Base-by-base conservation (phyloP, 148 eudicot genomes). In the Camellia granthamiana region DNA sequence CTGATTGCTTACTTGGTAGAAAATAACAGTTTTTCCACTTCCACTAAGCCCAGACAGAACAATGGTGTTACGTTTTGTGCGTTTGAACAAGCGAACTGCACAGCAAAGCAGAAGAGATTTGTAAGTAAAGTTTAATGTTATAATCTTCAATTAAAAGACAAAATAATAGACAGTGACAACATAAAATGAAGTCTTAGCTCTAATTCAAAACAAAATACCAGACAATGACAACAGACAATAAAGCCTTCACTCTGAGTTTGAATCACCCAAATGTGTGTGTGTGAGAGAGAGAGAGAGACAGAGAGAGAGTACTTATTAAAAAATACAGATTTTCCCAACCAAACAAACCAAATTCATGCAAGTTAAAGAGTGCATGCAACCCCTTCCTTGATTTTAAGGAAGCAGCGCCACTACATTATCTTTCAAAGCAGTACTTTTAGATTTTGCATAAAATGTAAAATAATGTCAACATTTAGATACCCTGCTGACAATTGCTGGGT, bases 1-100 rank as follows among this genome's bases (percentile, higher is more conserved):
- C 3, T 4, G 15, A 76, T 64, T n/a, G 52, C 88, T 87, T 81
- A 95, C 98, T 91, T 91, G 97, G 82, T 92, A 91, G 80, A 88
- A 94, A 63, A 92, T 90, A 78, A 90, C 89, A 79, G 97, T 94
- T 78, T 94, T 94, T 43, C 98, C 95, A 81, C 98, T 87, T 80
- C 97, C 98, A 89, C 85, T 86, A 64, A 94, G 88, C 79, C 98
- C 98, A 81, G 92, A 89, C 74, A 94, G 87, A 63, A 94, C 90
- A 79, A 94, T 84, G 67, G 97, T 92, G 84, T 92, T 92, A 38
- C 88, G 87, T 69, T 88, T 83, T 78, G 81, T 88, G 38, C 88
- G 93, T 84, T 88, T 94, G 87, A 89, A 86, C 78, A 92, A 65
- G 3, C 89, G 92, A 60, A 89, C 98, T 94, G 90, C 84, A 86